Base-by-base conservation (phyloP, 257 asterid species). In the Prunella vulgaris region DNA sequence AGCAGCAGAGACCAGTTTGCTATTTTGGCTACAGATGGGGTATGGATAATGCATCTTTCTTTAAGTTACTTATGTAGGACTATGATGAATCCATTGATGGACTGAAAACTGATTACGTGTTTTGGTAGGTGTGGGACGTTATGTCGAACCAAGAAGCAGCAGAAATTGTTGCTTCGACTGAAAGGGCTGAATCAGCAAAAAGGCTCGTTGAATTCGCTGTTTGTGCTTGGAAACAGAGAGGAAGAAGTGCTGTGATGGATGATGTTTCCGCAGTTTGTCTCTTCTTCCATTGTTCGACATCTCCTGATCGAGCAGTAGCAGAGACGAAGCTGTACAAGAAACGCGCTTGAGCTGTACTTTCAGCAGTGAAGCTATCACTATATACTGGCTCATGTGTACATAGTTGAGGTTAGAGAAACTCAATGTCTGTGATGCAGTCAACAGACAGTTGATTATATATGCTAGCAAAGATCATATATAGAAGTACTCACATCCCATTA, bases 1-100 rank as follows among this genome's bases (percentile, higher is more conserved):
- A 78, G 81, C 5, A 70, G 72, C 58, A 74, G 57, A 51, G 94
- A 90, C 61, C 87, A 82, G 66, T 86, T 90, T 62, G 84, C 56
- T 15, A 85, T 90, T 66, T 75, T 90, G 84, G 96, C 96, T 42
- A 86, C 94, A 4, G 97, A 88, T 77, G 97, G 97, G 81, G 96
- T 87, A 82, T 21, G 83, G 35, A 22, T 18, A 8, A 52, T 52
- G 28, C 9, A 20, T 20, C 59, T 7, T 52, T 52, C 28, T 38
- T 5, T 3, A 20, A 20, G 13, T 27, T 38, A 5, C 27, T 54
- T 54, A 54, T 12, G 3, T 10, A 22, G 7, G 33, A 24, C 24
- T 22, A 57, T 22, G 28, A 20, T 5, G 7, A 46, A n/a, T n/a
- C 13, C 1, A 27, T 12, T 2, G 10, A 15, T 32, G 65, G 65